Percentiles rank a stretch among this genome's conserved stretches.
phyloP scores from a whole-genome alignment of 1,284 basidiomycete species.

The Trichosporon sp. region DNA sequence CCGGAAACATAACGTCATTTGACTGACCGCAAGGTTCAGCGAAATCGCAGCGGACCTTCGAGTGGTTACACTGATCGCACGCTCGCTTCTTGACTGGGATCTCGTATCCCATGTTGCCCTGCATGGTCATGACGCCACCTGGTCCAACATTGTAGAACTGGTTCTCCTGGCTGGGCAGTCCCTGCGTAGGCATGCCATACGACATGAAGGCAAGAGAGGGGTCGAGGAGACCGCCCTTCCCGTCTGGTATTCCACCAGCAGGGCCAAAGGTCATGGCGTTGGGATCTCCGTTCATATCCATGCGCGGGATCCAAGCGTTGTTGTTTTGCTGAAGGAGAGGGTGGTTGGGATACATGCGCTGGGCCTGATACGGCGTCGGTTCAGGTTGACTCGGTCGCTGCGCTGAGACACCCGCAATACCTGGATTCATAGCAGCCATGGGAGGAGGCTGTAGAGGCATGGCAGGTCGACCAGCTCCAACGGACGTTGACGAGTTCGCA shows the following conservation, averaged over 20 bases:
- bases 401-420: neutral
- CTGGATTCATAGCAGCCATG: neutral
- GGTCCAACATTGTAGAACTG: constrained; percentile 5
- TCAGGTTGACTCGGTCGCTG: constrained; percentile 23
- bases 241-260: neutral
- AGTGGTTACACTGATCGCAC: constrained; percentile 82
- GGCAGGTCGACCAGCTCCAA: neutral
- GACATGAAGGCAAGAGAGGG: constrained; percentile 5
- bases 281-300: neutral
- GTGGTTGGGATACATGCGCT: constrained; percentile 52
- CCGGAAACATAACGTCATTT: constrained; percentile 18
- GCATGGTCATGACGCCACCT: neutral
- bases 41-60: constrained; percentile 76
- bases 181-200: neutral
- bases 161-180: neutral
- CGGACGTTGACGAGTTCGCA: neutral
- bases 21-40: constrained; percentile 70
- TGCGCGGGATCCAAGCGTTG: neutral
- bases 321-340: constrained; percentile 40
- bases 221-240: neutral
- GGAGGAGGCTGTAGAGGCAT: constrained; percentile 3
- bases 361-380: constrained; percentile 40
- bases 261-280: constrained; percentile 4
- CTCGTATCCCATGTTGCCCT: constrained; percentile 12
- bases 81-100: constrained; percentile 51